Percentiles rank a stretch among this genome's conserved stretches.
Conservation (phyloP, 805 yeast species). For the Lachancea waltii region DNA sequence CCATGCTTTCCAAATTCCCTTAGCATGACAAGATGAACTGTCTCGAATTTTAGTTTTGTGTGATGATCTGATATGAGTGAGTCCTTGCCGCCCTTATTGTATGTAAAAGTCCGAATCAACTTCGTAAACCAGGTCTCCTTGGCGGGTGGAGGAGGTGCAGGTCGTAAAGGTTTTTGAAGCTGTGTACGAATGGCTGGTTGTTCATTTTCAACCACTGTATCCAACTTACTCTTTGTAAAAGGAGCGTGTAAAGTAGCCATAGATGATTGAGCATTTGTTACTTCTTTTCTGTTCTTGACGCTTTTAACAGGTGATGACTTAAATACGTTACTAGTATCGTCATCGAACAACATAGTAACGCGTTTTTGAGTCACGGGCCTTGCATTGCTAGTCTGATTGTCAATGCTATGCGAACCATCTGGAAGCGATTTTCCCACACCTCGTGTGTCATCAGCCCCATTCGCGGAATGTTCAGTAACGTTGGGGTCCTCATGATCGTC, state of each 20-base stretch:
- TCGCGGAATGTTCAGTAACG: not conserved
- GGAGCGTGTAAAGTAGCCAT: not conserved
- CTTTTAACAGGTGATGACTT: constrained; percentile 6
- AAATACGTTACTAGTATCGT: constrained; percentile 15
- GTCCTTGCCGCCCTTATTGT: constrained; percentile 5
- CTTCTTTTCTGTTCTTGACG: not conserved
- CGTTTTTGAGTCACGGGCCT: constrained; percentile 13
- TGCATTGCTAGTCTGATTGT: constrained; percentile 5
- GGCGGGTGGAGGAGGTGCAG: constrained; percentile 6
- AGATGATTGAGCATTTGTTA: not conserved
- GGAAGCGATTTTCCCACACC: not conserved
- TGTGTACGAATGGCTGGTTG: not conserved
- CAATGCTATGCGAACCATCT: constrained; percentile 1
- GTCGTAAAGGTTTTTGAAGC: not conserved
- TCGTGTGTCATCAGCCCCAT: not conserved
- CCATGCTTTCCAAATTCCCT: constrained; percentile 24
- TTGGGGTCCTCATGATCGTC: constrained; percentile 6
- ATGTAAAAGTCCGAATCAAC: constrained; percentile 19
- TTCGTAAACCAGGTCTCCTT: constrained; percentile 23
- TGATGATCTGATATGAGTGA: constrained; percentile 17
- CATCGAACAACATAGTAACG: constrained; percentile 29
- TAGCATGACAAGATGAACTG: constrained; percentile 23
- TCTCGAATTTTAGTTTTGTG: constrained; percentile 27
- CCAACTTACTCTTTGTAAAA: constrained; percentile 2
- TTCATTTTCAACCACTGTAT: constrained; percentile 7